phyloP scores from a whole-genome alignment of 192 early-diverging fungal species.

The Mortierella hygrophila region DNA sequence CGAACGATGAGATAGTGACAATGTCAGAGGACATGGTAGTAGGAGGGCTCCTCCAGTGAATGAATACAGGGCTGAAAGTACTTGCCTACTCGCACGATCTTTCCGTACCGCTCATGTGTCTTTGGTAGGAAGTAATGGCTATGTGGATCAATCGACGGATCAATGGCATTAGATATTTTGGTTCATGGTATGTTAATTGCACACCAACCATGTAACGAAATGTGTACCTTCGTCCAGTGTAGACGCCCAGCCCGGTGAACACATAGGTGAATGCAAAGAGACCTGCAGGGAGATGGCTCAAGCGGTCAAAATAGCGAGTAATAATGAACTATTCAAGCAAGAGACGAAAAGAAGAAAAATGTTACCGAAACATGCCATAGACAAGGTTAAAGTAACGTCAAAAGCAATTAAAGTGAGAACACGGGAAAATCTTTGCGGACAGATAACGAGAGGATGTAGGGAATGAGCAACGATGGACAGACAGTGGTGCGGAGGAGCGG shows the following conservation, averaged over 20 bases:
- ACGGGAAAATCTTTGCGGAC: not conserved
- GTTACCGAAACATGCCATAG: not conserved
- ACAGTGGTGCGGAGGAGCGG: no score
- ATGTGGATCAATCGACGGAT: not conserved
- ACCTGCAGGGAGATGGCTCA: conserved; percentile 32
- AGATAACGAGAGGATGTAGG: no score
- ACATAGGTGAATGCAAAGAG: conserved; percentile 21
- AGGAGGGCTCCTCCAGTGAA: not conserved
- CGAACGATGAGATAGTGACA: not conserved
- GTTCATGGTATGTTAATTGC: not conserved
- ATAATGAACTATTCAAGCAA: conserved; percentile 10
- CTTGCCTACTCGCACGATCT: conserved; percentile 46
- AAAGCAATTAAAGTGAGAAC: conserved; percentile 12
- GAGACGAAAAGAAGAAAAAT: not conserved
- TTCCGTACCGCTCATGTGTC: conserved; percentile 21
- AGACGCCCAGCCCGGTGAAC: conserved; percentile 13
- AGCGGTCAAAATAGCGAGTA: conserved; percentile 30
- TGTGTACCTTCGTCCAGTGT: conserved; percentile 24
- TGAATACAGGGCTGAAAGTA: not conserved
- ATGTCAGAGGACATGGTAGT: not conserved
- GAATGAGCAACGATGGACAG: not conserved
- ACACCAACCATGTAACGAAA: not conserved
- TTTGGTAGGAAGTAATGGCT: conserved; percentile 40
- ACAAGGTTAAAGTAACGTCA: not conserved
- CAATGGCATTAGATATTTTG: not conserved